phyloP scores from a whole-genome alignment of 179 eudicot species.

The Silene vulgaris region DNA sequence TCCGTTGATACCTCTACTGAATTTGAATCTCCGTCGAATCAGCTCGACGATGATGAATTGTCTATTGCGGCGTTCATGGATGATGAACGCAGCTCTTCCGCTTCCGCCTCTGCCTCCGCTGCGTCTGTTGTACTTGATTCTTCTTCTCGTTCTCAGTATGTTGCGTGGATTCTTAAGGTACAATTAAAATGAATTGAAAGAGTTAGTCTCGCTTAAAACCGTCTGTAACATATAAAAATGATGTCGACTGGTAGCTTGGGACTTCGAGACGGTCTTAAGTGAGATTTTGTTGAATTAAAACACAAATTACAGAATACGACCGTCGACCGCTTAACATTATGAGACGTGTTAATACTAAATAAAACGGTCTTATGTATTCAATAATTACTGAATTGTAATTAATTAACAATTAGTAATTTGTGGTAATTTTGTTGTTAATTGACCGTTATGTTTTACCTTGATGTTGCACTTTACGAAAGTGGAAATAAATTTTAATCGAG shows the following conservation, averaged over 20 bases:
- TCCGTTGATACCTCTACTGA: constrained; percentile 26
- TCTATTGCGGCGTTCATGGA: constrained; percentile 54
- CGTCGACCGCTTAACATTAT: too few relatives aligned
- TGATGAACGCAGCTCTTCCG: constrained; percentile 45
- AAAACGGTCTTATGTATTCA: too few relatives aligned
- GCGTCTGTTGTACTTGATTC: constrained; percentile 33
- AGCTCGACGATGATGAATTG: constrained; percentile 24
- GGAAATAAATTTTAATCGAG: not conserved
- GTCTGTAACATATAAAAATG: not conserved
- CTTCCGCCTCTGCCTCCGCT: not conserved
- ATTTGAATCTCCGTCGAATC: constrained; percentile 11
- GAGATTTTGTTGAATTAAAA: too few relatives aligned
- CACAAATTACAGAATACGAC: too few relatives aligned
- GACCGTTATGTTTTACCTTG: not conserved
- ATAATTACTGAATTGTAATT: too few relatives aligned
- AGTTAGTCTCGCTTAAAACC: not conserved
- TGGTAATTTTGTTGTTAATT: too few relatives aligned
- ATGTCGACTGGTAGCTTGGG: too few relatives aligned
- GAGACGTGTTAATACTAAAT: too few relatives aligned
- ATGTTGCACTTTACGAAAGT: not conserved
- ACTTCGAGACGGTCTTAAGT: too few relatives aligned
- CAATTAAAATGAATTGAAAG: not conserved
- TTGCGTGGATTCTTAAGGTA: constrained; percentile 94
- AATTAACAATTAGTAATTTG: too few relatives aligned
- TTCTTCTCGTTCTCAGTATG: constrained; percentile 52